phyloP scores from a whole-genome alignment of 352 stramenopile species.

The Phytophthora agathidicida region DNA sequence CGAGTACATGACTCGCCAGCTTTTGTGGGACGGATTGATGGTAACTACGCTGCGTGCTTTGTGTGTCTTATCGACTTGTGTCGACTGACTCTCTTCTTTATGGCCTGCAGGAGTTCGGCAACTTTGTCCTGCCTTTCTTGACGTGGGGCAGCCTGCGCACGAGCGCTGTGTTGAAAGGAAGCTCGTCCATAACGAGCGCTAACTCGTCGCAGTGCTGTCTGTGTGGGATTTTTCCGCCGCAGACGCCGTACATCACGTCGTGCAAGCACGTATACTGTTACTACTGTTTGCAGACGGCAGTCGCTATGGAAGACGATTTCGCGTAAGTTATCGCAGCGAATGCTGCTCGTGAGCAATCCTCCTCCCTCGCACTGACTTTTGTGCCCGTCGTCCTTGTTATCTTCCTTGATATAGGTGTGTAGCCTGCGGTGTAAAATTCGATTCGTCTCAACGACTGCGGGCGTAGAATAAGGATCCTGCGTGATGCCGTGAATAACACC shows the following conservation, averaged over 20 bases:
- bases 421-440: conserved; percentile 67
- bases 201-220: conserved; percentile 58
- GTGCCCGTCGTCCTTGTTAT: not conserved
- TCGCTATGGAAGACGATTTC: conserved; percentile 74
- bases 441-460: conserved; percentile 63
- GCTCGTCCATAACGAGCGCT: conserved; percentile 1
- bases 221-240: conserved; percentile 56
- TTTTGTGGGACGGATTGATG: conserved; percentile 86
- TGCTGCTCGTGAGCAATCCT: not conserved
- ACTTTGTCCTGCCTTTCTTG: conserved; percentile 74
- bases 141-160: conserved; percentile 62
- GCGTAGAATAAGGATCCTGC: conserved; percentile 16
- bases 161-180: conserved; percentile 12
- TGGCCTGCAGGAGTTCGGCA: conserved; percentile 75
- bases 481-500: no score
- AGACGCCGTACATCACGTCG: conserved; percentile 89
- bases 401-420: conserved; percentile 70
- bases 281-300: conserved; percentile 83
- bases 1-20: conserved; percentile 87
- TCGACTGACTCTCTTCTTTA: conserved; percentile 2
- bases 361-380: not conserved
- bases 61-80: not conserved
- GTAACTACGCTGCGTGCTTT: conserved; percentile 46
- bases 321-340: conserved; percentile 41
- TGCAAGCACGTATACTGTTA: conserved; percentile 90